phyloP scores from a whole-genome alignment of 2,329 filamentous ascomycete genomes.

The Atkinsonella hypoxylon region DNA sequence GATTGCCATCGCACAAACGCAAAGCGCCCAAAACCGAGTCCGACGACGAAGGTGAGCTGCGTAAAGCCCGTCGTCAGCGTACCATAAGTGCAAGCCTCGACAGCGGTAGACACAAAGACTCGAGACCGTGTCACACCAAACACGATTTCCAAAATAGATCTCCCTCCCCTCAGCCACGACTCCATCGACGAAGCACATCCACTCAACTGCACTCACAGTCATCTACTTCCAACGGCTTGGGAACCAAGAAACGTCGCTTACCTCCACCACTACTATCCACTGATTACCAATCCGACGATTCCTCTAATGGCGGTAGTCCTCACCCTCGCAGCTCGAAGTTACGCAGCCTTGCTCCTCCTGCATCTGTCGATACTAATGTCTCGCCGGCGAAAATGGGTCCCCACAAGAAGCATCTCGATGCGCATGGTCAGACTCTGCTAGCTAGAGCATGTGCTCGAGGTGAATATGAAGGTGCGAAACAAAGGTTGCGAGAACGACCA shows the following conservation, averaged over 20 bases:
- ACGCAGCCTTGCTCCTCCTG: slow-evolving; percentile 42
- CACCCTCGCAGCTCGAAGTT: slow-evolving; percentile 46
- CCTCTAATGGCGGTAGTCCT: slow-evolving; percentile 48
- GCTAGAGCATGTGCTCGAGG: slow-evolving; percentile 84
- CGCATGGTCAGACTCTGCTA: slow-evolving; percentile 80
- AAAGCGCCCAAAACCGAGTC: slow-evolving; percentile 43
- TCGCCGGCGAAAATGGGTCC: slow-evolving; percentile 57
- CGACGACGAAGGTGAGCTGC: slow-evolving; percentile 43
- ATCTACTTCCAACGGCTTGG: slow-evolving; percentile 36
- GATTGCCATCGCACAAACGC: slow-evolving; percentile 36
- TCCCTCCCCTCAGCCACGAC: slow-evolving; percentile 44
- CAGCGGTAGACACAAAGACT: slow-evolving; percentile 20
- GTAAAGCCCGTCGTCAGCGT: slow-evolving; percentile 42
- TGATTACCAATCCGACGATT: slow-evolving; percentile 57
- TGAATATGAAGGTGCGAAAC: slow-evolving; percentile 67
- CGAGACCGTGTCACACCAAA: slow-evolving; percentile 21
- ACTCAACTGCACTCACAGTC: slow-evolving; percentile 46
- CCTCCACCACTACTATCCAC: slow-evolving; percentile 49
- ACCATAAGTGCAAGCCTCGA: slow-evolving; percentile 33
- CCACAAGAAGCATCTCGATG: slow-evolving; percentile 81
- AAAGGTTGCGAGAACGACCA: slow-evolving; percentile 63
- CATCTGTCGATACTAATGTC: slow-evolving; percentile 45
- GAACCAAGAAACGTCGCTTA: slow-evolving; percentile 48
- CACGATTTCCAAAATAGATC: slow-evolving; percentile 32
- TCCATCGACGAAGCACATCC: slow-evolving; percentile 52